Conservation (phyloP, 805 yeast species). For the Zygotorulaspora chibaensis region DNA sequence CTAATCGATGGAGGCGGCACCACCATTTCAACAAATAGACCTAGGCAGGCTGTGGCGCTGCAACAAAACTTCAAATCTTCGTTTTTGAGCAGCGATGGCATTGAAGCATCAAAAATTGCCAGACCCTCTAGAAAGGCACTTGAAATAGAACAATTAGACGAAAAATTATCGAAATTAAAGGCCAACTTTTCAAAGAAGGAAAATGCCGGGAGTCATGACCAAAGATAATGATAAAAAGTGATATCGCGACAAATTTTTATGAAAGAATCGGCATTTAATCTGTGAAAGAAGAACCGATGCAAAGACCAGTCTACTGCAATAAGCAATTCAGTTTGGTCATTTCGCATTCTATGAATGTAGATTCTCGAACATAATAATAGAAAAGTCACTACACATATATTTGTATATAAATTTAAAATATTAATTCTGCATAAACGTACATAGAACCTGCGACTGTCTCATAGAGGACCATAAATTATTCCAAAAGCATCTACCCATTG, state of each 20-base stretch:
- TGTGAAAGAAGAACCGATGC: background rate
- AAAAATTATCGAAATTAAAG: conserved; percentile 29
- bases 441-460: background rate
- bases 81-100: conserved; percentile 9
- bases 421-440: too few species aligned
- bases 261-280: conserved; percentile 1
- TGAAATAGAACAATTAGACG: conserved; percentile 32
- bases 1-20: conserved; percentile 17
- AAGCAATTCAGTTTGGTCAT: background rate
- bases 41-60: conserved; percentile 8
- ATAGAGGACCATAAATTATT: conserved; percentile 45
- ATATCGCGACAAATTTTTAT: conserved; percentile 2
- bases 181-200: conserved; percentile 11
- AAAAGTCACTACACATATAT: background rate
- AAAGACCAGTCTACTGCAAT: background rate
- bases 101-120: conserved; percentile 6
- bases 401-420: background rate
- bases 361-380: too few species aligned
- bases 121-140: conserved; percentile 15
- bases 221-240: conserved; percentile 1
- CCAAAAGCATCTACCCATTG: conserved; percentile 76
- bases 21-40: conserved; percentile 13
- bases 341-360: too few species aligned
- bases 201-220: conserved; percentile 1
- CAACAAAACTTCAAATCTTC: conserved; percentile 10